Evolutionary conservation across 176 grass and related monocot genomes (phyloP).

Genomic region (Hordeum marinum): DNA sequence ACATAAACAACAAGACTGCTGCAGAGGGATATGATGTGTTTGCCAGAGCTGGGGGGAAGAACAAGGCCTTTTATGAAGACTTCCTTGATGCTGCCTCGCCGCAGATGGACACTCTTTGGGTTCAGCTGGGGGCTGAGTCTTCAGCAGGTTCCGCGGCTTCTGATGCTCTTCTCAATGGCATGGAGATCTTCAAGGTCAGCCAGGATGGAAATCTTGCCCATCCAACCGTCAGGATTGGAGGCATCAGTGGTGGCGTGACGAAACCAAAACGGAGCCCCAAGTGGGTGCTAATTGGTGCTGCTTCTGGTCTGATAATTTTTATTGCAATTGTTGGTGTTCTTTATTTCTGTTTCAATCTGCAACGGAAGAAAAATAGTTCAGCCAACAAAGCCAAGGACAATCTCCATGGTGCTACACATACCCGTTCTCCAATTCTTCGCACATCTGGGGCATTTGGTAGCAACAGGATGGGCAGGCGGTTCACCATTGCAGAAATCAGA

Average conservation of each 20-base stretch:
- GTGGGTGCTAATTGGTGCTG: slow-evolving; percentile 49
- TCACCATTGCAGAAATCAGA: slow-evolving; percentile 69
- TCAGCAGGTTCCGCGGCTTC: slow-evolving; percentile 40
- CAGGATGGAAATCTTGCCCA: slow-evolving; percentile 66
- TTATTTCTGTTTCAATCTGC: slow-evolving; percentile 29
- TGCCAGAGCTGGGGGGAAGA: slow-evolving; percentile 61
- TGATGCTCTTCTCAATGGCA: slow-evolving; percentile 86
- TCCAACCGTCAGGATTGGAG: slow-evolving; percentile 47
- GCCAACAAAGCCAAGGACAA: slow-evolving; percentile 28
- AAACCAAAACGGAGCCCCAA: slow-evolving; percentile 45
- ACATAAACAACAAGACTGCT: slow-evolving; percentile 90
- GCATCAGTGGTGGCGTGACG: slow-evolving; percentile 5
- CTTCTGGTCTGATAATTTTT: slow-evolving; percentile 45
- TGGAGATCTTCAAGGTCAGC: slow-evolving; percentile 99
- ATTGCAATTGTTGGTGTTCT: slow-evolving; percentile 30
- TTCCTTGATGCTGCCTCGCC: slow-evolving; percentile 55
- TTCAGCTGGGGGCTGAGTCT: slow-evolving; percentile 80
- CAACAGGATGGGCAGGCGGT: slow-evolving; percentile 44
- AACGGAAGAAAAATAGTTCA: slow-evolving; percentile 29
- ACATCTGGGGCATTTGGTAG: slow-evolving; percentile 31
- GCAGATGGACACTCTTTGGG: slow-evolving; percentile 78
- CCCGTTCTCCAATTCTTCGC: slow-evolving; percentile 16
- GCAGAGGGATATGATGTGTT: slow-evolving; percentile 83
- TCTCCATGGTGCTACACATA: slow-evolving; percentile 59
- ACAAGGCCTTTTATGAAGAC: slow-evolving; percentile 94